Percentiles rank a stretch among this genome's conserved stretches.
phyloP scores from a whole-genome alignment of 768 basidiomycete species.

The Phanerodontia chrysosporium region DNA sequence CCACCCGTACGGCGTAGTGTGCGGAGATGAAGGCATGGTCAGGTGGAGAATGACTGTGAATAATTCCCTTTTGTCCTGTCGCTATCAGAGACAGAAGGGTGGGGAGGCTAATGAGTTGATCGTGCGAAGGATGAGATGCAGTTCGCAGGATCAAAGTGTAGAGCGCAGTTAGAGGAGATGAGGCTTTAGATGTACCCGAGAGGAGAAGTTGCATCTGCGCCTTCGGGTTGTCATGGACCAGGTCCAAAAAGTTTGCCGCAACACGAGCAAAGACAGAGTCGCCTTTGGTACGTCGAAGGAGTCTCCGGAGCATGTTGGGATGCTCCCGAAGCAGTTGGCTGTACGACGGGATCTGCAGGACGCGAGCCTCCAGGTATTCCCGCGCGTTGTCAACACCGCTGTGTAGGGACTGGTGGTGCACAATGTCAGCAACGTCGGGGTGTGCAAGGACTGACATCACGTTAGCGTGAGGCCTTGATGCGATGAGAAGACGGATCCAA shows the following conservation, averaged over 20 bases:
- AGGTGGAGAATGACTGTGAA: not conserved
- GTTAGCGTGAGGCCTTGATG: not conserved
- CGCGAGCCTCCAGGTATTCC: not conserved
- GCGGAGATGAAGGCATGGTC: not conserved
- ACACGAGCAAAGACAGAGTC: not conserved
- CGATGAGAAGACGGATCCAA: not conserved
- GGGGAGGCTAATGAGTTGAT: not conserved
- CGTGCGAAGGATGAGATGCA: not conserved
- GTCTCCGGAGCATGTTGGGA: not conserved
- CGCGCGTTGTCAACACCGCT: too few species aligned
- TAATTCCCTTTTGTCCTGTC: not conserved
- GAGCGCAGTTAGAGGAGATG: not conserved
- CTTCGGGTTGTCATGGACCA: not conserved
- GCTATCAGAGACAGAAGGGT: not conserved
- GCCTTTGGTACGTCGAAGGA: not conserved
- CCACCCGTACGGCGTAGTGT: too few species aligned
- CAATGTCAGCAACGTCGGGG: not conserved
- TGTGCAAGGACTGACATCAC: not conserved
- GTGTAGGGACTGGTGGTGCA: not conserved
- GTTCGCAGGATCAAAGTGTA: not conserved
- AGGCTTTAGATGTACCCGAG: not conserved
- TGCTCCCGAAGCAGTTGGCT: not conserved
- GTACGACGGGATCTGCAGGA: not conserved
- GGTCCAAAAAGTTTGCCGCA: not conserved
- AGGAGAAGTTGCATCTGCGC: not conserved